Conservation (phyloP, 345 rosid species). For the Chamaenerion angustifolium region DNA sequence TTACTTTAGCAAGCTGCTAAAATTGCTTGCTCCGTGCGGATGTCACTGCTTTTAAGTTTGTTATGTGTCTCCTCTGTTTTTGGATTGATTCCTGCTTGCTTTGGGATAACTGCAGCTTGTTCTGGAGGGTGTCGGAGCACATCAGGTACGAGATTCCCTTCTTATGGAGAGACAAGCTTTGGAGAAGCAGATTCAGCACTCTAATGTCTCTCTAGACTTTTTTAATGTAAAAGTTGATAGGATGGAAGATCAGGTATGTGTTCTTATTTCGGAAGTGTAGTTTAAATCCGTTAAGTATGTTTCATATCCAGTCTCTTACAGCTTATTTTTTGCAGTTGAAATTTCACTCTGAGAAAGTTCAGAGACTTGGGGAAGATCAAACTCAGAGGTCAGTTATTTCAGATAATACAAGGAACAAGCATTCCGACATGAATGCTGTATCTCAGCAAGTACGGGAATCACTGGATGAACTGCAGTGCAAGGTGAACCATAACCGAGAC, state of each 20-base stretch:
- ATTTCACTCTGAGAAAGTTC: constrained; percentile 51
- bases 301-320: background rate
- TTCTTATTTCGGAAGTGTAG: background rate
- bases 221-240: constrained; percentile 49
- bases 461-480: constrained; percentile 49
- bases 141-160: constrained; percentile 55
- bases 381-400: constrained; percentile 28
- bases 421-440: constrained; percentile 41
- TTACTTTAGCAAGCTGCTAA: constrained; percentile 2
- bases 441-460: constrained; percentile 55
- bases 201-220: constrained; percentile 49
- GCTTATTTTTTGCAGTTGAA: constrained; percentile 46
- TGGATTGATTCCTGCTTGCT: background rate
- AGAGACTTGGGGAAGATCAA: constrained; percentile 56
- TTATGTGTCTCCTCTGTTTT: no score
- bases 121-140: constrained; percentile 67
- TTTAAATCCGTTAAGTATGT: background rate
- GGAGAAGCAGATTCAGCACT: constrained; percentile 65
- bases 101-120: constrained; percentile 41
- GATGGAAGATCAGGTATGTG: constrained; percentile 79
- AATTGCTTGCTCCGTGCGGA: background rate
- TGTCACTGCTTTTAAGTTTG: no score
- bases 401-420: constrained; percentile 52
- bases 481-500: constrained; percentile 38
- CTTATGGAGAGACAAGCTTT: constrained; percentile 42